These are phyloP conservation scores for Penicillium verhagenii DNA, from an alignment of 495 filamentous ascomycete species.

Conservation along the genomic window DNA sequence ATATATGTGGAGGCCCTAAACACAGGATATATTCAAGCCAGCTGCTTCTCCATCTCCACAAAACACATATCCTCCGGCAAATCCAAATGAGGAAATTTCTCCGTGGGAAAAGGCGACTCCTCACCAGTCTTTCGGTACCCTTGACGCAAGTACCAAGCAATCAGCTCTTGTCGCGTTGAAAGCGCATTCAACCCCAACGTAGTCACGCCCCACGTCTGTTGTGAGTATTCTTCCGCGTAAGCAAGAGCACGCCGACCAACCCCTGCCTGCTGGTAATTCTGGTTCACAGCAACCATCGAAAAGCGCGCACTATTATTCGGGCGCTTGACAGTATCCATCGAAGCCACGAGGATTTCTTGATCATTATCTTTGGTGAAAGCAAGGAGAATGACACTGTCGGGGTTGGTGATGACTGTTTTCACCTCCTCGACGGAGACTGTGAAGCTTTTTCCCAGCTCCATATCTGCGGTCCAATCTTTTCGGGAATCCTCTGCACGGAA, in stretches of 20 bases:
- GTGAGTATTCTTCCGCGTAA: constrained; percentile 40
- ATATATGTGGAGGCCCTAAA: not conserved
- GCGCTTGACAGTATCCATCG: constrained; percentile 33
- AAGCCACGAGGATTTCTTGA: constrained; percentile 25
- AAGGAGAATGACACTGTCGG: constrained; percentile 34
- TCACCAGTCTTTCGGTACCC: constrained; percentile 43
- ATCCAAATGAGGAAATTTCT: constrained; percentile 21
- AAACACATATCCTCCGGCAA: constrained; percentile 42
- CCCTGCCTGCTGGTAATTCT: constrained; percentile 34
- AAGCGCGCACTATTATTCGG: constrained; percentile 28
- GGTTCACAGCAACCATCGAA: constrained; percentile 43
- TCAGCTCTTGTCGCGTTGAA: constrained; percentile 36
- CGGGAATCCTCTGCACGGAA: constrained; percentile 41
- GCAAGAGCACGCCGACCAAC: constrained; percentile 39
- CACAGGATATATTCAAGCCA: not conserved
- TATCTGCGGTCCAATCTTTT: constrained; percentile 38
- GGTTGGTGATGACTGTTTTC: constrained; percentile 39
- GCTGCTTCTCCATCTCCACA: constrained; percentile 30
- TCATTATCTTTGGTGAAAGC: constrained; percentile 16
- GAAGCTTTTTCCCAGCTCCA: constrained; percentile 31
- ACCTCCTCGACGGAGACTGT: constrained; percentile 27
- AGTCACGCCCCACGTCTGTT: constrained; percentile 25
- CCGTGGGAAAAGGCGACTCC: constrained; percentile 37
- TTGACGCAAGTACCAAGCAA: constrained; percentile 43
- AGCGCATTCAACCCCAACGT: constrained; percentile 39